These are phyloP conservation scores for Epichloe glyceriae DNA, from an alignment of 2,329 filamentous ascomycete species.

Conservation along the genomic window DNA sequence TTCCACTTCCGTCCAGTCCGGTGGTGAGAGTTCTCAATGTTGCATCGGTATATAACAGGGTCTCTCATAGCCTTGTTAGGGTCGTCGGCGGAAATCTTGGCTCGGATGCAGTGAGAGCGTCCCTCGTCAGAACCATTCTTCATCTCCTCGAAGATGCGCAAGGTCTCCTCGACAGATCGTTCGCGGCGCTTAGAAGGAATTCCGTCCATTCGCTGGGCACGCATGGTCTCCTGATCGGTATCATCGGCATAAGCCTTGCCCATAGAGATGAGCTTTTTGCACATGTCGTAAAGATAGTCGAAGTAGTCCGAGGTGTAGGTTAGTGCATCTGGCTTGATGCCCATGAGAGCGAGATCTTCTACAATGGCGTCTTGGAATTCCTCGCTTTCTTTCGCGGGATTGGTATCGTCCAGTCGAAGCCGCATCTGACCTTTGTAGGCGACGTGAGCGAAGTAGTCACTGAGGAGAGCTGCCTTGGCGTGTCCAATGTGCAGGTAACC, in stretches of 20 bases:
- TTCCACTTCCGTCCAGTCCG: slow-evolving; percentile 71
- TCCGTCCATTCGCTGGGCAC: slow-evolving; percentile 70
- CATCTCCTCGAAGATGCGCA: slow-evolving; percentile 88
- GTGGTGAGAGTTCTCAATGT: slow-evolving; percentile 54
- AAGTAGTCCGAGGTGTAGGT: slow-evolving; percentile 96
- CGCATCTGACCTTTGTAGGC: slow-evolving; percentile 85
- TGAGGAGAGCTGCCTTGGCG: slow-evolving; percentile 83
- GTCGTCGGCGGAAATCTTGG: slow-evolving; percentile 83
- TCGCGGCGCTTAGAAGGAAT: slow-evolving; percentile 73
- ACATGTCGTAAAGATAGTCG: slow-evolving; percentile 77
- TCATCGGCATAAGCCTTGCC: slow-evolving; percentile 92
- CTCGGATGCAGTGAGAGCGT: slow-evolving; percentile 77
- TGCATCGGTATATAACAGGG: slow-evolving; percentile 94
- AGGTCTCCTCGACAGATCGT: slow-evolving; percentile 65
- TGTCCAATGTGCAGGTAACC: slow-evolving; percentile 94
- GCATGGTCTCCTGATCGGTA: slow-evolving; percentile 81
- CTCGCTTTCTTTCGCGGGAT: slow-evolving; percentile 92
- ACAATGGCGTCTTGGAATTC: slow-evolving; percentile 92
- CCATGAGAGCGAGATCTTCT: slow-evolving; percentile 82
- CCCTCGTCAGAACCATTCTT: slow-evolving; percentile 72
- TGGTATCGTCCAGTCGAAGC: slow-evolving; percentile 92
- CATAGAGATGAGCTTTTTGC: slow-evolving; percentile 69
- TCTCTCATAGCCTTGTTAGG: slow-evolving; percentile 94
- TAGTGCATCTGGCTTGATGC: slow-evolving; percentile 74
- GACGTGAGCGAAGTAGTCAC: slow-evolving; percentile 93